Evolutionary conservation across 2,329 filamentous ascomycete species (phyloP), one percentile per base, ranked within the genome.

Genomic region (Colletotrichum musicola): DNA sequence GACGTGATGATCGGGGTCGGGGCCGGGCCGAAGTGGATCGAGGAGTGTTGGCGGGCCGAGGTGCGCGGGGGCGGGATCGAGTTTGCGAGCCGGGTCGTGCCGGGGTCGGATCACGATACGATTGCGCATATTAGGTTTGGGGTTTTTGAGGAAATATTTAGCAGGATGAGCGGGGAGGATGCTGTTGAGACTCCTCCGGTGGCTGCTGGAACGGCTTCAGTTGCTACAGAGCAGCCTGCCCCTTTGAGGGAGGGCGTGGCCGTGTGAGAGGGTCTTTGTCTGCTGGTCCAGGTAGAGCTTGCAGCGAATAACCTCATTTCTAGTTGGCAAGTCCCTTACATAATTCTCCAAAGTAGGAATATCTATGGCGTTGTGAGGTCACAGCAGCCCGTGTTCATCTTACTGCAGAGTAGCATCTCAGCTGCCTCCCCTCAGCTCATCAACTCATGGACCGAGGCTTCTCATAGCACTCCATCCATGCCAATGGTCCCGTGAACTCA

Each of bases 1-100:
- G 77, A 79, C 46, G 13, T 46, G 5, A 64, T 79, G 73, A 75
- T 77, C 27, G 76, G 77, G 7, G 69, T 73, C 27, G 72, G 57
- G 2, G 72, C 69, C 7, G 76, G 74, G 1, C 70, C 73, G 35
- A 27, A 62, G 56, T 79, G 76, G 76, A 74, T 80, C 57, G 73
- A 75, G 30, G 44, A 63, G 14, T 77, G 74, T 66, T 79, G 75
- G 75, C 30, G 55, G 20, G 42, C 40, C 18, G 62, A 62, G 49
- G 30, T 35, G 13, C 49, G 67, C 6, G 66, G 50, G 4, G 55
- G 54, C 2, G 27, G 4, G 14, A 71, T 78, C 6, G 64, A 72
- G 7, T 78, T 73, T 42, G 51, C 35, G 14, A 74, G 73, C 22
- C 66, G 62, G 4, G 71, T 72, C 1, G 71, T 77, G 7, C 54